phyloP scores from a whole-genome alignment of 768 basidiomycete species.

The Omphalotus guepiniiformis region DNA sequence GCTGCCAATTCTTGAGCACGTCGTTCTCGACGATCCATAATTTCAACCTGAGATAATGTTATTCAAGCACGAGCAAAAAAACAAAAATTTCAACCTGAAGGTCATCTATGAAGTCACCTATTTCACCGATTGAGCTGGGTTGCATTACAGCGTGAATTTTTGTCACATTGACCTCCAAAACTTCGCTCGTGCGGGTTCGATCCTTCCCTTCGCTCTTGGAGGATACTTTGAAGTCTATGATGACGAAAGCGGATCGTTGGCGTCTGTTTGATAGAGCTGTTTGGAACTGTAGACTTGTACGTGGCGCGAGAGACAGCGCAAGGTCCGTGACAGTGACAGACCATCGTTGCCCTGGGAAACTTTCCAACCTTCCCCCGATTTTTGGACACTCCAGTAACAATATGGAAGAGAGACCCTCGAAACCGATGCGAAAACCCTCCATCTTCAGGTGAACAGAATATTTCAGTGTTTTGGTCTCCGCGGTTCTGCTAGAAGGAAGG shows the following conservation, averaged over 20 bases:
- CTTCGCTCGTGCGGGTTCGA: constrained; percentile 3
- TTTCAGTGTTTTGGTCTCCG: constrained; percentile 18
- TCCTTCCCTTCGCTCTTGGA: background rate
- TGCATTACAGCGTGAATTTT: constrained; percentile 94
- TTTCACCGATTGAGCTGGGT: constrained; percentile 85
- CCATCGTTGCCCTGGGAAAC: constrained; percentile 51
- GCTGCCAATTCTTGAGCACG: constrained; percentile 74
- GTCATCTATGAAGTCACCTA: constrained; percentile 86
- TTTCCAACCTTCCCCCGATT: constrained; percentile 59
- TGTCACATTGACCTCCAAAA: constrained; percentile 53
- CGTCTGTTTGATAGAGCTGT: constrained; percentile 44
- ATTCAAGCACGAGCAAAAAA: background rate
- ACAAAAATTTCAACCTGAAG: constrained; percentile 51
- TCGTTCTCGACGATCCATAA: constrained; percentile 67
- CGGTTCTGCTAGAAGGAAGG: constrained; percentile 6
- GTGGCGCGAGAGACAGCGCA: constrained; percentile 78
- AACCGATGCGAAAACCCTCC: constrained; percentile 74
- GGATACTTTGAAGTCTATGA: constrained; percentile 62
- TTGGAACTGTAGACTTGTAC: constrained; percentile 46
- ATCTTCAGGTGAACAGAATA: constrained; percentile 60
- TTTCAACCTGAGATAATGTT: constrained; percentile 52
- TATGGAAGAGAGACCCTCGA: constrained; percentile 70
- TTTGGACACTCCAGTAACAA: constrained; percentile 74
- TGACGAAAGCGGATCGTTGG: constrained; percentile 76
- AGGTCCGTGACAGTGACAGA: constrained; percentile 69